Evolutionary conservation across 495 filamentous ascomycete species (phyloP).

Genomic region (Sordaria brevicollis): DNA sequence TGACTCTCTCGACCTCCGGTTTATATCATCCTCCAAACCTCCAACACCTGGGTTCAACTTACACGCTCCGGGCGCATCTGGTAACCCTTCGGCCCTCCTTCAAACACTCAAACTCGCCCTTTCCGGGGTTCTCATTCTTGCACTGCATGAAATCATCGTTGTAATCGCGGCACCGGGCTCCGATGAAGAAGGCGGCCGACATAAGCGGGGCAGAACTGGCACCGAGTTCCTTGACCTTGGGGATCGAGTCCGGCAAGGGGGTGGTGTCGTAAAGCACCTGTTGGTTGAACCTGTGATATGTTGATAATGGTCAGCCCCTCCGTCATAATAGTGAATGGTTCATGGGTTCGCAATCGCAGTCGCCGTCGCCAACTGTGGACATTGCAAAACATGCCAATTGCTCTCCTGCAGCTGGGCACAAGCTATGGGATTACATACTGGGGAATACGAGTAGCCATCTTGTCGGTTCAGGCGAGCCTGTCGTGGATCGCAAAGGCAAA

Average conservation of each 20-base stretch:
- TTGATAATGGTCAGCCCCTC: slow-evolving; percentile 14
- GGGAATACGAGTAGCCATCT: slow-evolving; percentile 39
- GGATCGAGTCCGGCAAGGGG: slow-evolving; percentile 83
- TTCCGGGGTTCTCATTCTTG: slow-evolving; percentile 81
- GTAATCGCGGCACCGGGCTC: slow-evolving; percentile 83
- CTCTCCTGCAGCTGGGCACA: background rate
- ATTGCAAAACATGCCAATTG: slow-evolving; percentile 13
- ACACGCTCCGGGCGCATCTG: slow-evolving; percentile 92
- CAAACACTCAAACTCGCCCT: slow-evolving; percentile 88
- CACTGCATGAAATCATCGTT: slow-evolving; percentile 99
- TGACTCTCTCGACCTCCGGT: background rate
- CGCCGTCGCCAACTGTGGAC: background rate
- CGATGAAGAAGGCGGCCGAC: slow-evolving; percentile 95
- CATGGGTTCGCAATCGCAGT: background rate
- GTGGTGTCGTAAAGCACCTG: slow-evolving; percentile 89
- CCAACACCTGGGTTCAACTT: slow-evolving; percentile 31
- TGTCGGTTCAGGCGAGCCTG: slow-evolving; percentile 25
- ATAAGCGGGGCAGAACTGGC: slow-evolving; percentile 82
- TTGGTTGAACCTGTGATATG: slow-evolving; percentile 71
- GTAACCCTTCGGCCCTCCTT: slow-evolving; percentile 95
- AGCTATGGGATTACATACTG: slow-evolving; percentile 26
- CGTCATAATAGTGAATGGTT: background rate
- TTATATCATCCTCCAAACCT: background rate
- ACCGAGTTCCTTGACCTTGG: slow-evolving; percentile 83
- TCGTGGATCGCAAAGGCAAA: slow-evolving; percentile 9